Conservation (phyloP, 352 stramenopile species). For the Elongisporangium anandrum region DNA sequence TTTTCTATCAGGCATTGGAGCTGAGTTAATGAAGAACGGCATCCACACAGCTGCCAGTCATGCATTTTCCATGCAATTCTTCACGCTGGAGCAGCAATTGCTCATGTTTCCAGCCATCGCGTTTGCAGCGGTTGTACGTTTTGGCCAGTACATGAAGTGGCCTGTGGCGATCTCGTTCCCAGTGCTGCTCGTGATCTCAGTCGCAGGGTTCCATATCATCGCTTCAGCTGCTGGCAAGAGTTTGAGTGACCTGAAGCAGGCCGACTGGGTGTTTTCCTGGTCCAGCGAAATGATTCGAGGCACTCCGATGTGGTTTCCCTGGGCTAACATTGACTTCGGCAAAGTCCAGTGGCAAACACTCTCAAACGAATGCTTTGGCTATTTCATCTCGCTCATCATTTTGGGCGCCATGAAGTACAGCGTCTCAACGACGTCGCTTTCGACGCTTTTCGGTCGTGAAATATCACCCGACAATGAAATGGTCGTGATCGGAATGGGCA, state of each 20-base stretch:
- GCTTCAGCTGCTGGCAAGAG: constrained; percentile 19
- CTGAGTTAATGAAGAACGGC: constrained; percentile 72
- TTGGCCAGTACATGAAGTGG: constrained; percentile 56
- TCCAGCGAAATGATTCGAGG: constrained; percentile 46
- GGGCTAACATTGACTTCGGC: constrained; percentile 57
- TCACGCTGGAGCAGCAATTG: constrained; percentile 47
- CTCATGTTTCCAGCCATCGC: constrained; percentile 52
- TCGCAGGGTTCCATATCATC: constrained; percentile 59
- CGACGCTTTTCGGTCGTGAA: constrained; percentile 70
- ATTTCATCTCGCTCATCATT: constrained; percentile 67
- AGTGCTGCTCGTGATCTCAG: constrained; percentile 47
- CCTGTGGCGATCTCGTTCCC: constrained; percentile 74
- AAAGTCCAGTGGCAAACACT: constrained; percentile 61
- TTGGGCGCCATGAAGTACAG: constrained; percentile 80
- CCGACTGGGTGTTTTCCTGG: constrained; percentile 67
- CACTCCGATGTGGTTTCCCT: constrained; percentile 79
- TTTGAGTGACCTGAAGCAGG: constrained; percentile 27
- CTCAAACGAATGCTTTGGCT: constrained; percentile 48
- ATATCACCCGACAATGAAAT: constrained; percentile 81
- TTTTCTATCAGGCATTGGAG: constrained; percentile 77
- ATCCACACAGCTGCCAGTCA: constrained; percentile 73
- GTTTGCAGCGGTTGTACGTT: constrained; percentile 48
- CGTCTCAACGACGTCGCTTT: constrained; percentile 73
- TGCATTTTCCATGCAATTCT: constrained; percentile 44
- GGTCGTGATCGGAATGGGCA: constrained; percentile 72